Conservation (phyloP, 2,329 filamentous ascomycete genomes). For the Exophiala sp. region DNA sequence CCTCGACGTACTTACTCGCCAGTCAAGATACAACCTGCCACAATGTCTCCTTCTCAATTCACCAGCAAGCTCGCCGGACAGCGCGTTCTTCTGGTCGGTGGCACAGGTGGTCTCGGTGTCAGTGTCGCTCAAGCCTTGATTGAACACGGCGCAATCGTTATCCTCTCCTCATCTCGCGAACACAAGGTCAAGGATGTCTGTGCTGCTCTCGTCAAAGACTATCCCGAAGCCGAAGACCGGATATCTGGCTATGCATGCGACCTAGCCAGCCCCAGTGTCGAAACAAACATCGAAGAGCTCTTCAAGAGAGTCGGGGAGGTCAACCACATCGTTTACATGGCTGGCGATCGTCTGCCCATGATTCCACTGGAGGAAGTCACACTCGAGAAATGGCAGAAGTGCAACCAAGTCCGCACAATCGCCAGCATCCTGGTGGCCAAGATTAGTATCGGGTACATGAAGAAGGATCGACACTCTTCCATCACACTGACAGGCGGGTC, state of each 20-base stretch:
- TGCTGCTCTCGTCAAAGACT: constrained; percentile 40
- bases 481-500: constrained; percentile 57
- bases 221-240: constrained; percentile 39
- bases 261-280: constrained; percentile 46
- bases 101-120: constrained; percentile 61
- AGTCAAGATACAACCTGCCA: not conserved
- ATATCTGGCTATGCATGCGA: constrained; percentile 48
- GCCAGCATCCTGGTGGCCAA: constrained; percentile 54
- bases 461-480: constrained; percentile 41
- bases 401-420: constrained; percentile 51
- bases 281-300: constrained; percentile 46
- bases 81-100: constrained; percentile 58
- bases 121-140: constrained; percentile 57
- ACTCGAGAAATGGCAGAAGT: constrained; percentile 40
- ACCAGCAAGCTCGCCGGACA: constrained; percentile 34
- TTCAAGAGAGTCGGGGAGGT: constrained; percentile 37
- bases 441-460: constrained; percentile 42
- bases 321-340: constrained; percentile 59
- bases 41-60: constrained; percentile 30
- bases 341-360: constrained; percentile 47
- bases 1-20: not conserved
- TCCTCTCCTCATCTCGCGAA: constrained; percentile 58
- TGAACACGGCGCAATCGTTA: constrained; percentile 55
- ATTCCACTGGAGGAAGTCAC: constrained; percentile 42
- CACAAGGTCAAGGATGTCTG: constrained; percentile 49